These are phyloP conservation scores for Naganishia sp. DNA, from an alignment of 1,284 basidiomycete species.

Conservation along the genomic window DNA sequence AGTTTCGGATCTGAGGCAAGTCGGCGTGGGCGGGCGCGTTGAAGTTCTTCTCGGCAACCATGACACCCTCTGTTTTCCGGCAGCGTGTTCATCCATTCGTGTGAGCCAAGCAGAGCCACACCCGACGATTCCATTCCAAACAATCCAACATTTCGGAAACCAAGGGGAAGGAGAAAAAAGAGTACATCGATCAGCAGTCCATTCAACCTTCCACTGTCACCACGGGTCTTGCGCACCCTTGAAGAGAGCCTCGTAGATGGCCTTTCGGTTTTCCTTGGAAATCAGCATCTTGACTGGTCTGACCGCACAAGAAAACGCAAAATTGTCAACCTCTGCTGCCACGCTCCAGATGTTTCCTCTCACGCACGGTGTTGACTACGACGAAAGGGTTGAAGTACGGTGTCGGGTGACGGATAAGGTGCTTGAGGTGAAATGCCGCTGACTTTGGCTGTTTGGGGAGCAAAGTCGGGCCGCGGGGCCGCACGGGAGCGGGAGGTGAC, in stretches of 20 bases:
- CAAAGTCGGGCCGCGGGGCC: not conserved
- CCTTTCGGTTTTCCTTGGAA: constrained; percentile 75
- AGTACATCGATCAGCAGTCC: constrained; percentile 1
- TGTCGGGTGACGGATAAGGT: constrained; percentile 25
- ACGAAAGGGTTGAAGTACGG: constrained; percentile 20
- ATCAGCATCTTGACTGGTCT: constrained; percentile 70
- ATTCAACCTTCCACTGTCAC: not conserved
- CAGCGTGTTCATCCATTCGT: not conserved
- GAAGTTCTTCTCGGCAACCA: constrained; percentile 99
- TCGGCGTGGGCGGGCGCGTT: constrained; percentile 97
- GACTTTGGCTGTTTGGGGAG: constrained; percentile 25
- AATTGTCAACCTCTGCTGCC: constrained; percentile 1
- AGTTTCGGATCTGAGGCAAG: constrained; percentile 86
- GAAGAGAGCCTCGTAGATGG: constrained; percentile 98
- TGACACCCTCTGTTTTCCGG: constrained; percentile 75
- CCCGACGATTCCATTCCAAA: not conserved
- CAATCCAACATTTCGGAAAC: not conserved
- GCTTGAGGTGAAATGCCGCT: constrained; percentile 26
- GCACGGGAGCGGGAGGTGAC: not conserved
- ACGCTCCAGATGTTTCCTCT: not conserved
- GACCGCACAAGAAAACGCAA: not conserved
- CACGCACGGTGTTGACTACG: constrained; percentile 25
- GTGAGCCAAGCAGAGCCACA: not conserved
- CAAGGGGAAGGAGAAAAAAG: not conserved
- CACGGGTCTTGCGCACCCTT: constrained; percentile 65